Evolutionary conservation across 352 stramenopile genomes (phyloP).

Genomic region (Halophytophthora batemanensis): DNA sequence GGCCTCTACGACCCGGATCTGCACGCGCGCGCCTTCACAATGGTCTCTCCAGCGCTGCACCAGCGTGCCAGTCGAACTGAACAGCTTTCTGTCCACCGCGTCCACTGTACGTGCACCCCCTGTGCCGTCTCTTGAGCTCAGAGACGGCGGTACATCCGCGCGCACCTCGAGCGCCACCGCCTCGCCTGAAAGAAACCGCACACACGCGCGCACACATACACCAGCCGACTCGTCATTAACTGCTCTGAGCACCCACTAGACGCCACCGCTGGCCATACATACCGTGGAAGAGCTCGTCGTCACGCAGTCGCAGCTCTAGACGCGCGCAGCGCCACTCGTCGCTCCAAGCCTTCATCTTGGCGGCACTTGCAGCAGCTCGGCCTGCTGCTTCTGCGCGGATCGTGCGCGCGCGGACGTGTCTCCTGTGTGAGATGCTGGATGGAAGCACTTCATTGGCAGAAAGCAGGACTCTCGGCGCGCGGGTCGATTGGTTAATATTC

Average conservation of each 20-base stretch:
- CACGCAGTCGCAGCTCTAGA: constrained; percentile 49
- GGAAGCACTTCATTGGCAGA: too few species aligned
- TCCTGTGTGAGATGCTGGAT: too few species aligned
- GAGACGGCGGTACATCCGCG: constrained; percentile 22
- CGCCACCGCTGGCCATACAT: neutral
- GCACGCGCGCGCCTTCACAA: constrained; percentile 45
- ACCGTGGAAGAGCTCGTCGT: constrained; percentile 66
- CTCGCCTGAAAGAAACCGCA: constrained; percentile 36
- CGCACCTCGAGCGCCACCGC: constrained; percentile 35
- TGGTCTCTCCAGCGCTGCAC: constrained; percentile 35
- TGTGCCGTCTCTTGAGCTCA: neutral
- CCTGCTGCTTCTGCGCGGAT: too few species aligned
- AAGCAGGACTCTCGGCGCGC: too few species aligned
- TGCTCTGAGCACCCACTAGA: neutral
- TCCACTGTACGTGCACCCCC: neutral
- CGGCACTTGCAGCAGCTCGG: too few species aligned
- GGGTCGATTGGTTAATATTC: too few species aligned
- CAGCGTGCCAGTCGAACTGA: neutral
- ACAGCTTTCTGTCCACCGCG: neutral
- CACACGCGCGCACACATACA: neutral
- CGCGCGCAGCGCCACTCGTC: constrained; percentile 66
- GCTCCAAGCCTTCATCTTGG: constrained; percentile 47
- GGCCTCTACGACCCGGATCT: constrained; percentile 45
- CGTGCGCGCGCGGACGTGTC: too few species aligned
- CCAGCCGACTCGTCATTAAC: neutral